Evolutionary conservation across 2,329 filamentous ascomycete genomes (phyloP).

Genomic region (Botrytis fragariae): DNA sequence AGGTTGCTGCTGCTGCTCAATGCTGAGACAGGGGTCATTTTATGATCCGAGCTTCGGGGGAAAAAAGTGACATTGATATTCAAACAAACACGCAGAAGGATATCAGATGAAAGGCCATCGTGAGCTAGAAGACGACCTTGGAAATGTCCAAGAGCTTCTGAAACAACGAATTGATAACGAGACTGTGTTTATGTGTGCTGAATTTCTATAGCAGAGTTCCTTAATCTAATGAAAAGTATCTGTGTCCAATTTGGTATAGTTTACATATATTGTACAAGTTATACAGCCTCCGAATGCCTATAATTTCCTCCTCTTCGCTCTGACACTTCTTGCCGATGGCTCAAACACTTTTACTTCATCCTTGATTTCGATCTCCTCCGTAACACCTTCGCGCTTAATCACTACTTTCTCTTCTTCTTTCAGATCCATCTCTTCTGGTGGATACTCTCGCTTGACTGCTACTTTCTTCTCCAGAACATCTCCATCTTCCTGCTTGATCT

Average conservation of each 20-base stretch:
- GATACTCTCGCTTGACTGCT: conserved; percentile 31
- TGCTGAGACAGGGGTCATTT: conserved; percentile 7
- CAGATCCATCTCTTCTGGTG: conserved; percentile 26
- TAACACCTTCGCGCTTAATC: conserved; percentile 1
- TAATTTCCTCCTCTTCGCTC: conserved; percentile 34
- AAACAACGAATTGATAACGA: not conserved
- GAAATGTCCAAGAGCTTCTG: not conserved
- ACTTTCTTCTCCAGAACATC: conserved; percentile 29
- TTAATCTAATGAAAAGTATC: not conserved
- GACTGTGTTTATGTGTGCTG: not conserved
- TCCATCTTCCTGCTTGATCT: conserved; percentile 37
- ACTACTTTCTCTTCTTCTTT: conserved; percentile 1
- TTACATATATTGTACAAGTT: conserved; percentile 1
- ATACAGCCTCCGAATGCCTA: conserved; percentile 7
- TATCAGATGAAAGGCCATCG: conserved; percentile 4
- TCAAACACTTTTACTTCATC: conserved; percentile 27
- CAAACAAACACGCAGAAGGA: not conserved
- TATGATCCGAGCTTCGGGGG: conserved; percentile 13
- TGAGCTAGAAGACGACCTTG: not conserved
- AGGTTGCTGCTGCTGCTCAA: not conserved
- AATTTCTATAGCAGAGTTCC: not conserved
- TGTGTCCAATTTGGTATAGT: not conserved
- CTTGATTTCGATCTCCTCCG: conserved; percentile 16
- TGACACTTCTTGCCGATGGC: conserved; percentile 30
- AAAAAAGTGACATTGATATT: not conserved